phyloP scores from a whole-genome alignment of 2,329 filamentous ascomycete genomes.

The Penicillium palitans region DNA sequence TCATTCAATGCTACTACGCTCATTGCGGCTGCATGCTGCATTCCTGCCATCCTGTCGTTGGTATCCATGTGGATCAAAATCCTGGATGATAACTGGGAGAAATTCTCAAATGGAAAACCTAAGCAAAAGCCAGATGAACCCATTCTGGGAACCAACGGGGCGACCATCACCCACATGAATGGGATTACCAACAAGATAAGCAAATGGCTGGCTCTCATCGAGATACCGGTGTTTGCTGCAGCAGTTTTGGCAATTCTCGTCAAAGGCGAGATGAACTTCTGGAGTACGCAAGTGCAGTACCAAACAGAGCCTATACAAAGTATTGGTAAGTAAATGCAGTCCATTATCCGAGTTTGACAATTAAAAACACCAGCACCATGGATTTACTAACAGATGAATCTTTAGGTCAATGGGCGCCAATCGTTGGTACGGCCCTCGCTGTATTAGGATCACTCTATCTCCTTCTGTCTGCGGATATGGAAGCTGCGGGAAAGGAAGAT shows the following conservation, averaged over 20 bases:
- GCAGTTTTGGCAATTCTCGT: constrained; percentile 53
- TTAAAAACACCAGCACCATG: too few relatives aligned
- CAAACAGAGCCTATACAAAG: constrained; percentile 64
- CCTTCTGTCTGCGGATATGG: constrained; percentile 44
- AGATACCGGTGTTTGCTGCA: constrained; percentile 60
- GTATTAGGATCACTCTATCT: constrained; percentile 61
- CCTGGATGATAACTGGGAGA: constrained; percentile 61
- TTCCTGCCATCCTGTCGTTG: constrained; percentile 63
- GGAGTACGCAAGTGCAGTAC: constrained; percentile 55
- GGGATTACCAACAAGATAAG: constrained; percentile 40
- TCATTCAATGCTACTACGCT: constrained; percentile 62
- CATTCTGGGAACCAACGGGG: constrained; percentile 57
- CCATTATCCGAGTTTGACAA: background rate
- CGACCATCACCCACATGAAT: constrained; percentile 54
- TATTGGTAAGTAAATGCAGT: constrained; percentile 51
- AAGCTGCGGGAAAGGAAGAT: constrained; percentile 24
- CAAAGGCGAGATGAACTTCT: constrained; percentile 66
- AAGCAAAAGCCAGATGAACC: constrained; percentile 37
- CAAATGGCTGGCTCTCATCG: constrained; percentile 46
- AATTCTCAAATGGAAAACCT: constrained; percentile 37
- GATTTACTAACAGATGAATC: background rate
- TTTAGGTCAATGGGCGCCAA: constrained; percentile 38
- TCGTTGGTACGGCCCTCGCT: constrained; percentile 58
- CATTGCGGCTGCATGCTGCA: constrained; percentile 63
- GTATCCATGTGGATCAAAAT: constrained; percentile 66